A percentile compares a stretch with the other conserved stretches of the same genome.
Evolutionary conservation across 345 rosid species (phyloP).

Genomic region (Boechera retrofracta): DNA sequence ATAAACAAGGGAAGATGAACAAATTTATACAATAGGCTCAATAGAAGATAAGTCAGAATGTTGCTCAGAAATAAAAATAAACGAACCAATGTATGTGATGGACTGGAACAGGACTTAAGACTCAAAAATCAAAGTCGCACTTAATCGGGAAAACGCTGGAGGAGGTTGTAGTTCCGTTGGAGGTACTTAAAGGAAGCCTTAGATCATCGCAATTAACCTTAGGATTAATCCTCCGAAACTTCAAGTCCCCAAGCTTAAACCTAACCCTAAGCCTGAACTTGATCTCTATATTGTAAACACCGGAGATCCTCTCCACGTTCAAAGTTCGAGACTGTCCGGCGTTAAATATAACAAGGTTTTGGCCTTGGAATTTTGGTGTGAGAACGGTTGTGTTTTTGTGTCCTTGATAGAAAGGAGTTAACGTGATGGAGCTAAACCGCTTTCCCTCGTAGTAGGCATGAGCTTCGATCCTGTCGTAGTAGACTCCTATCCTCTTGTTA

Average conservation of each 20-base stretch:
- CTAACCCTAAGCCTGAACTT: conserved; percentile 62
- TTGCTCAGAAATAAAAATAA: not conserved
- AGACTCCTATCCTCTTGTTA: conserved; percentile 60
- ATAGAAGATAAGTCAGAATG: not conserved
- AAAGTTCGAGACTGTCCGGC: conserved; percentile 40
- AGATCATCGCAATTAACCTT: conserved; percentile 62
- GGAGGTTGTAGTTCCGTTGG: conserved; percentile 36
- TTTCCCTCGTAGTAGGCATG: conserved; percentile 52
- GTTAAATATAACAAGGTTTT: conserved; percentile 42
- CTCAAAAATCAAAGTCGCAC: conserved; percentile 61
- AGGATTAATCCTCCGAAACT: conserved; percentile 58
- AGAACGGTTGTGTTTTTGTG: conserved; percentile 71
- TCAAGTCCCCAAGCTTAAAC: conserved; percentile 65
- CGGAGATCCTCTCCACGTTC: conserved; percentile 47
- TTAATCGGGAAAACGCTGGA: conserved; percentile 37
- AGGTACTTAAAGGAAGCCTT: conserved; percentile 55
- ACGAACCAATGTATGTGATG: conserved; percentile 29
- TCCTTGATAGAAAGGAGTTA: conserved; percentile 75
- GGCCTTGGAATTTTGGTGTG: conserved; percentile 52
- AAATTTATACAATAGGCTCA: conserved; percentile 2
- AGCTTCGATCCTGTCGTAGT: conserved; percentile 61
- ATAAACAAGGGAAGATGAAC: not conserved
- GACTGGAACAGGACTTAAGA: not conserved
- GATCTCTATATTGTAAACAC: conserved; percentile 59
- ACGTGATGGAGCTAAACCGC: conserved; percentile 43